Evolutionary conservation across 2,329 filamentous ascomycete species (phyloP).

Genomic region (Chaetomiaceae sp.): DNA sequence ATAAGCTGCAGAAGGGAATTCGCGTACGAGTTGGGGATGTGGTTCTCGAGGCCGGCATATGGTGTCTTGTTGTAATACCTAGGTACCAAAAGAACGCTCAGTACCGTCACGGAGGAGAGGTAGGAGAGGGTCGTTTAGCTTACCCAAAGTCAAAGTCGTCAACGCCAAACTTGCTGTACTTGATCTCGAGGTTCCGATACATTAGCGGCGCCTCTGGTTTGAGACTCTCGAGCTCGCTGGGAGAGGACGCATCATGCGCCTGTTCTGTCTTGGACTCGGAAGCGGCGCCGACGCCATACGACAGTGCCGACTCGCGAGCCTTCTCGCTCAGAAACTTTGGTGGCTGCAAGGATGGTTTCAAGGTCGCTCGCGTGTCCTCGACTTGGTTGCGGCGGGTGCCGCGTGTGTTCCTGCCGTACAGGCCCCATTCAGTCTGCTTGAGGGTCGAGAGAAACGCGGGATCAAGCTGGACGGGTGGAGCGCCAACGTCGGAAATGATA

Average conservation of each 20-base stretch:
- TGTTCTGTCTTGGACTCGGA: slow-evolving; percentile 48
- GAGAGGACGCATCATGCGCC: slow-evolving; percentile 57
- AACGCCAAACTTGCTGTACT: slow-evolving; percentile 98
- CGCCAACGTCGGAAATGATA: slow-evolving; percentile 77
- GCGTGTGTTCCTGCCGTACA: slow-evolving; percentile 71
- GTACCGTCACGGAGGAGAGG: too few relatives aligned
- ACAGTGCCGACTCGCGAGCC: slow-evolving; percentile 60
- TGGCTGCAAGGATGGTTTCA: slow-evolving; percentile 60
- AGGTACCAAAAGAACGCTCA: too few relatives aligned
- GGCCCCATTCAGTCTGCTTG: slow-evolving; percentile 67
- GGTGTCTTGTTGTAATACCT: slow-evolving; percentile 89
- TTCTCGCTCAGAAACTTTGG: slow-evolving; percentile 96
- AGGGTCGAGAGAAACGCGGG: slow-evolving; percentile 62
- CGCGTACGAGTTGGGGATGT: slow-evolving; percentile 94
- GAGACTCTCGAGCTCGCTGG: slow-evolving; percentile 63
- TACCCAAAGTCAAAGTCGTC: slow-evolving; percentile 97
- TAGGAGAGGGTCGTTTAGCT: slow-evolving; percentile 28
- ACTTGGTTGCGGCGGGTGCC: slow-evolving; percentile 75
- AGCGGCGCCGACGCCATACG: slow-evolving; percentile 37
- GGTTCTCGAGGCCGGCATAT: slow-evolving; percentile 89
- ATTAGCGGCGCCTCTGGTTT: slow-evolving; percentile 80
- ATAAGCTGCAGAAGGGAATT: slow-evolving; percentile 89
- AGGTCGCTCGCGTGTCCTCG: slow-evolving; percentile 65
- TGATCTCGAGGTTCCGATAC: slow-evolving; percentile 94
- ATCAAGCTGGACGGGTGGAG: slow-evolving; percentile 72